Evolutionary conservation across 2,329 filamentous ascomycete species (phyloP).

Genomic region (Apiospora marii): DNA sequence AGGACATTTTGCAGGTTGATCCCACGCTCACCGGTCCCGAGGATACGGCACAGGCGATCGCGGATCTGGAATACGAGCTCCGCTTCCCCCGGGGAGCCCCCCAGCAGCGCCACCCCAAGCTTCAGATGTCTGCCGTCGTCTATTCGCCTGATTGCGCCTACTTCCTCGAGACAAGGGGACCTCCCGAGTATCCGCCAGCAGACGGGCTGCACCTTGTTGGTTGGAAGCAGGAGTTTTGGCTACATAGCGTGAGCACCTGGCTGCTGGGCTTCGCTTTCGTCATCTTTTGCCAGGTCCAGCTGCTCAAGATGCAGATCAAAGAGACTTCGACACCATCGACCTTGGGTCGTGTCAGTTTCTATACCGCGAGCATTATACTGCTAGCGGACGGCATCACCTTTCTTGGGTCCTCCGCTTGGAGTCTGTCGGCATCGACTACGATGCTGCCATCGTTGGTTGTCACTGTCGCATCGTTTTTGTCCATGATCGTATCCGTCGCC

Average conservation of each 20-base stretch:
- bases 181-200: conserved; percentile 59
- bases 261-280: conserved; percentile 63
- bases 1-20: conserved; percentile 44
- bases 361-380: conserved; percentile 67
- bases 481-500: conserved; percentile 63
- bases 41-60: conserved; percentile 51
- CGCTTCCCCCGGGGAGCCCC: conserved; percentile 68
- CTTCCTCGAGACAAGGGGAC: conserved; percentile 70
- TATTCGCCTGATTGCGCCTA: conserved; percentile 75
- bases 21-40: conserved; percentile 42
- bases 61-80: conserved; percentile 68
- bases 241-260: conserved; percentile 65
- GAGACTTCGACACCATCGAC: conserved; percentile 74
- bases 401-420: conserved; percentile 62
- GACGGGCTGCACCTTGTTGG: conserved; percentile 65
- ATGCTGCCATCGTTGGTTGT: conserved; percentile 65
- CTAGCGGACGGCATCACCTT: conserved; percentile 69
- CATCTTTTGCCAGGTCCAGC: conserved; percentile 67
- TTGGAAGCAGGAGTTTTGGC: conserved; percentile 67
- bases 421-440: conserved; percentile 61
- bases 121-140: conserved; percentile 69
- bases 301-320: conserved; percentile 70
- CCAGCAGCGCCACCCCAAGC: conserved; percentile 58
- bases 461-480: conserved; percentile 61
- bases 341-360: conserved; percentile 70